Evolutionary conservation across 345 rosid species (phyloP).

Genomic region (Gossypioides kirkii): DNA sequence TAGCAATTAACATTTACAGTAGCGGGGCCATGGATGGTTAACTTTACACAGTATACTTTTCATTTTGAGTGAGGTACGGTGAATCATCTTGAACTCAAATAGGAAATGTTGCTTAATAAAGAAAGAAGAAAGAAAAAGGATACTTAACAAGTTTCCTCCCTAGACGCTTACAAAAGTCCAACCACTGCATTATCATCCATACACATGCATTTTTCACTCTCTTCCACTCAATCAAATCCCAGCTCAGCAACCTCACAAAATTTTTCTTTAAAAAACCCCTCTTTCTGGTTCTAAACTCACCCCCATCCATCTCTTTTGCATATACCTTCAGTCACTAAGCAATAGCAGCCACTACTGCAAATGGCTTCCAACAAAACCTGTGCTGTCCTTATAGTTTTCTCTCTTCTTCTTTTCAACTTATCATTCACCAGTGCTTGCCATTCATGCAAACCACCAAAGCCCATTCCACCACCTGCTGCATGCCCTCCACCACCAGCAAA

Average conservation of each 20-base stretch:
- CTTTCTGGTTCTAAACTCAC: not conserved
- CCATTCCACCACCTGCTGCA: not conserved
- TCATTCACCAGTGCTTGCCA: constrained; percentile 27
- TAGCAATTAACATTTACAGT: no score
- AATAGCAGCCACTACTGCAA: not conserved
- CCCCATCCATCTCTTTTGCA: not conserved
- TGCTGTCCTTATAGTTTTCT: constrained; percentile 24
- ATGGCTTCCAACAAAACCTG: constrained; percentile 40
- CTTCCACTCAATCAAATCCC: constrained; percentile 34
- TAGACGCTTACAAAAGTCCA: constrained; percentile 32
- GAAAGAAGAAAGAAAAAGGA: not conserved
- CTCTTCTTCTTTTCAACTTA: constrained; percentile 35
- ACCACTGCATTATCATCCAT: constrained; percentile 20
- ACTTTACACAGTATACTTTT: not conserved
- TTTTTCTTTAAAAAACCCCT: constrained; percentile 21
- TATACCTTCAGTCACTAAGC: constrained; percentile 13
- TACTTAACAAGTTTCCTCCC: not conserved
- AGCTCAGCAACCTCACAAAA: constrained; percentile 32
- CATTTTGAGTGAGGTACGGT: not conserved
- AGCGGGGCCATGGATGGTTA: not conserved
- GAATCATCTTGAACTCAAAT: not conserved
- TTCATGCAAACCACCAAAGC: constrained; percentile 20
- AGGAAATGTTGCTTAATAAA: not conserved
- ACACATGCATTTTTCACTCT: constrained; percentile 11
- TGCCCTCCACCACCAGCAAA: constrained; percentile 8